Percentiles rank a stretch among this genome's conserved stretches.
Evolutionary conservation across 768 basidiomycete genomes (phyloP).

Genomic region (Lactifluus hygrophoroides): DNA sequence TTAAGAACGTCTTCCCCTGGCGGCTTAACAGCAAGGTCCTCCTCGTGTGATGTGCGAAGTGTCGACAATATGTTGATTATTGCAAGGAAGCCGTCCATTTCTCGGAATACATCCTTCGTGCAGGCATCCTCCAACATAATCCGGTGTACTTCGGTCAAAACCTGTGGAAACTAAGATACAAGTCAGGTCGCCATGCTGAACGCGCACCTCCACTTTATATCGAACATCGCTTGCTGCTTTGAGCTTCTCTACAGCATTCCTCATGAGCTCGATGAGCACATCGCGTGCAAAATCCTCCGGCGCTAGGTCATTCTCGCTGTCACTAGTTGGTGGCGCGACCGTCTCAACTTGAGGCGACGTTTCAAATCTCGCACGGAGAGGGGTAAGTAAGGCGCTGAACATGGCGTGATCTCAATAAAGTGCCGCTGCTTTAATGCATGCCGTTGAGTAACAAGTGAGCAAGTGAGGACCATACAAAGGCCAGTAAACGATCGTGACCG

Average conservation of each 20-base stretch:
- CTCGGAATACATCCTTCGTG: slow-evolving; percentile 71
- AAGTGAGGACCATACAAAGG: background rate
- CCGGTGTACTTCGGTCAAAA: slow-evolving; percentile 56
- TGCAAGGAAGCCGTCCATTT: slow-evolving; percentile 72
- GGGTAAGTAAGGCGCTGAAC: slow-evolving; percentile 30
- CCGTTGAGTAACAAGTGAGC: background rate
- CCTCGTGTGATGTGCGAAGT: slow-evolving; percentile 32
- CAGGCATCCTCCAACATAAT: slow-evolving; percentile 55
- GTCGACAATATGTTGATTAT: slow-evolving; percentile 67
- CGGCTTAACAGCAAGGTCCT: slow-evolving; percentile 30
- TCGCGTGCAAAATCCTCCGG: slow-evolving; percentile 71
- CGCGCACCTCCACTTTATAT: slow-evolving; percentile 45
- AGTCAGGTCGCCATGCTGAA: background rate
- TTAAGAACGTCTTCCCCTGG: slow-evolving; percentile 31
- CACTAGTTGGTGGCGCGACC: background rate
- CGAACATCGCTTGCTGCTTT: slow-evolving; percentile 45
- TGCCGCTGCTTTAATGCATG: slow-evolving; percentile 6
- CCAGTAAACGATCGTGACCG: background rate
- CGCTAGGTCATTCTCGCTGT: slow-evolving; percentile 32
- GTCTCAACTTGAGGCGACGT: slow-evolving; percentile 13
- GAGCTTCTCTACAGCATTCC: slow-evolving; percentile 58
- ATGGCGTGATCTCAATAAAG: slow-evolving; percentile 16
- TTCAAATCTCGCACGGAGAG: slow-evolving; percentile 29
- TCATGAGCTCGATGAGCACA: slow-evolving; percentile 63
- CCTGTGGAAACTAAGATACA: slow-evolving; percentile 31